phyloP scores from a whole-genome alignment of 2,329 filamentous ascomycete species.

The Boeremia exigua region DNA sequence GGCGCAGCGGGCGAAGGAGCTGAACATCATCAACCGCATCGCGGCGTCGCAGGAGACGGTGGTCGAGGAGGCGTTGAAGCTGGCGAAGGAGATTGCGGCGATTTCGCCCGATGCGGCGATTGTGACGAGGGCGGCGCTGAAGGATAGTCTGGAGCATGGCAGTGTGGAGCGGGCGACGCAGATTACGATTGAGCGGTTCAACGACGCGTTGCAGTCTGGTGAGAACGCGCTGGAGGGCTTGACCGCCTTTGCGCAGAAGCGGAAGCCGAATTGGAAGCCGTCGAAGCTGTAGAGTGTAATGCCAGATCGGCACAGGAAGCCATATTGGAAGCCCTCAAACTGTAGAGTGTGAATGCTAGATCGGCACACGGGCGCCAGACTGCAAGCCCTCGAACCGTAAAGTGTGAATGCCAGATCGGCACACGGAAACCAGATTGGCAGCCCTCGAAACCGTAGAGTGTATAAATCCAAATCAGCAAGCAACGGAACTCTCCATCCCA shows the following conservation, averaged over 20 bases:
- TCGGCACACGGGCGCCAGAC: too few relatives aligned
- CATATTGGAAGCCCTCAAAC: too few relatives aligned
- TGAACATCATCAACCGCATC: conserved; percentile 52
- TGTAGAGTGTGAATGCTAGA: too few relatives aligned
- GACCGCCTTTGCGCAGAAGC: conserved; percentile 60
- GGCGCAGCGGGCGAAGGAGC: conserved; percentile 53
- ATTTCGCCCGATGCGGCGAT: conserved; percentile 49
- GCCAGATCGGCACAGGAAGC: too few relatives aligned
- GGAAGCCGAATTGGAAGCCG: conserved; percentile 57
- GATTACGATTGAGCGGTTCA: conserved; percentile 52
- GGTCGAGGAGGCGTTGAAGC: conserved; percentile 45
- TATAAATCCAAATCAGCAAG: too few relatives aligned
- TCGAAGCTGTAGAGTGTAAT: conserved; percentile 54
- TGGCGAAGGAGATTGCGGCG: conserved; percentile 43
- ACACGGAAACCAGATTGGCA: too few relatives aligned
- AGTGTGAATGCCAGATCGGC: too few relatives aligned
- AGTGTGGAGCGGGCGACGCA: conserved; percentile 50
- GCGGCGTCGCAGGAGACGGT: conserved; percentile 43
- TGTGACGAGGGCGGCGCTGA: conserved; percentile 45
- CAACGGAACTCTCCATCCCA: too few relatives aligned
- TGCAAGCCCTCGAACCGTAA: too few relatives aligned
- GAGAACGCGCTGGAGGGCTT: conserved; percentile 60
- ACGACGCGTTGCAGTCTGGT: conserved; percentile 48
- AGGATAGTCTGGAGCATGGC: conserved; percentile 42
- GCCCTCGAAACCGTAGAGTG: neutral